phyloP scores from a whole-genome alignment of 805 yeast genomes.

The Jamesozyma spencerorum region DNA sequence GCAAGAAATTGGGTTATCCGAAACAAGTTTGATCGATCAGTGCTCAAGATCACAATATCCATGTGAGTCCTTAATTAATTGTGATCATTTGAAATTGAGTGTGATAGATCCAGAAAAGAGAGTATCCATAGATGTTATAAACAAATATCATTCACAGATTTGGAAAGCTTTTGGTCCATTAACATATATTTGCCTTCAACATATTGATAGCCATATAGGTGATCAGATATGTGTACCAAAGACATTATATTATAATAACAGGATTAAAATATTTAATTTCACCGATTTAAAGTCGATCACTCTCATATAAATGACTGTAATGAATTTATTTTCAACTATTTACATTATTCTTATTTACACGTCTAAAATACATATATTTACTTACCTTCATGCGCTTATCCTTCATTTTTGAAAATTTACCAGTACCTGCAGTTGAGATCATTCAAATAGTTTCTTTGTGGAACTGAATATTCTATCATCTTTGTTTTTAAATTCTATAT shows the following conservation, averaged over 20 bases:
- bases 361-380: neutral
- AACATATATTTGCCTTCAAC: constrained; percentile 11
- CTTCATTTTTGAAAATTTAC: no score
- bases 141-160: constrained; percentile 5
- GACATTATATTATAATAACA: constrained; percentile 12
- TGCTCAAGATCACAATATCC: constrained; percentile 1
- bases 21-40: neutral
- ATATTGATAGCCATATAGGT: constrained; percentile 6
- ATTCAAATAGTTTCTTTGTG: constrained; percentile 2
- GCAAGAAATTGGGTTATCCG: neutral
- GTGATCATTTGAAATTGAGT: constrained; percentile 1
- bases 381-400: neutral
- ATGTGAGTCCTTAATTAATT: neutral
- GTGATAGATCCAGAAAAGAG: constrained; percentile 1
- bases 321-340: neutral
- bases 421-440: no score
- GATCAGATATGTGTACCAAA: constrained; percentile 13
- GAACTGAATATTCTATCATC: neutral
- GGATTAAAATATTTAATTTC: constrained; percentile 7
- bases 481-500: constrained; percentile 3
- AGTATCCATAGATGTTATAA: no score
- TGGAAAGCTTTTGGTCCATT: constrained; percentile 9
- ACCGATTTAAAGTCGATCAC: neutral
- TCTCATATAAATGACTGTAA: neutral
- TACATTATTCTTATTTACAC: neutral